Evolutionary conservation across 371 early-diverging fungal genomes (phyloP).

Genomic region (Mucor sp.): DNA sequence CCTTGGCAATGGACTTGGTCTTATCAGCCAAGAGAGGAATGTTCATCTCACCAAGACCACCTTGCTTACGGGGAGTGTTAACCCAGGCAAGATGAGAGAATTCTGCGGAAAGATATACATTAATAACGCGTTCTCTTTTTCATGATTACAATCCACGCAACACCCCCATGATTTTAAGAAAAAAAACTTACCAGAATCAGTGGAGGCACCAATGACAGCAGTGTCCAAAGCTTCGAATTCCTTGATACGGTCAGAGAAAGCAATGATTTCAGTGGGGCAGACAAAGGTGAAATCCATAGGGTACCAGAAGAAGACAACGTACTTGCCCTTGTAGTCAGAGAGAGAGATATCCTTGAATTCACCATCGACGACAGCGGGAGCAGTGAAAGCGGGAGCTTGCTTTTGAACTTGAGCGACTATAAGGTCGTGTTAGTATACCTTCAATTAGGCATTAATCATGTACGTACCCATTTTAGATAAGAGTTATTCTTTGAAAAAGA

Average conservation of each 20-base stretch:
- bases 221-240: constrained; percentile 71
- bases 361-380: constrained; percentile 75
- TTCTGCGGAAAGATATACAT: constrained; percentile 22
- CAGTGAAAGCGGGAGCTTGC: constrained; percentile 78
- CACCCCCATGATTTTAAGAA: not conserved
- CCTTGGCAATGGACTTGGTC: constrained; percentile 68
- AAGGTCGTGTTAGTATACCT: not conserved
- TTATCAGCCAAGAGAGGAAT: constrained; percentile 76
- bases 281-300: constrained; percentile 61
- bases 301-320: constrained; percentile 51
- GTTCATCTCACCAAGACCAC: constrained; percentile 80
- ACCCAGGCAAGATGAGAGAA: constrained; percentile 69
- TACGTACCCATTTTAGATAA: constrained; percentile 24
- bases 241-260: constrained; percentile 64
- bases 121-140: not conserved
- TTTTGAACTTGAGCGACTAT: constrained; percentile 47
- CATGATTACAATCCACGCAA: not conserved
- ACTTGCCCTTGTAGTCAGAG: constrained; percentile 86
- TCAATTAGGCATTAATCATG: not conserved
- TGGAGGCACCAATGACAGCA: constrained; percentile 53
- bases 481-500: not conserved
- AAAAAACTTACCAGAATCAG: constrained; percentile 46
- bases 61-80: constrained; percentile 71
- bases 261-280: constrained; percentile 74
- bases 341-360: constrained; percentile 80